Evolutionary conservation across 2,329 filamentous ascomycete genomes (phyloP), one percentile per base, ranked within the genome.

Genomic region (Tricladium varicosporioides): DNA sequence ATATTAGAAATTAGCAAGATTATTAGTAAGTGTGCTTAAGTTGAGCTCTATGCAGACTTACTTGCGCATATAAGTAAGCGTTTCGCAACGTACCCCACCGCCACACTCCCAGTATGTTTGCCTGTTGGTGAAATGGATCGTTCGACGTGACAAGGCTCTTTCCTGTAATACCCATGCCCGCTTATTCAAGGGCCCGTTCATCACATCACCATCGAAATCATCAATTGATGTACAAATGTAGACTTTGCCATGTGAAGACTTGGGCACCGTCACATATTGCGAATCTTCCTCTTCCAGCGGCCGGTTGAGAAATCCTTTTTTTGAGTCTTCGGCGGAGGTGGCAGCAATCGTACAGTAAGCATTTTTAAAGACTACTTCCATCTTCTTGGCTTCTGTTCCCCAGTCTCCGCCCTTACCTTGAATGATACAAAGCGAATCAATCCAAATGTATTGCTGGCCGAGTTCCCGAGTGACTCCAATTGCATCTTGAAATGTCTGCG

Each of bases 1-100:
- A n/a, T 71, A n/a, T 32, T 19, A 27, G 3, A 14, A 16, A n/a
- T 27, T 27, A 15, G 46, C 10, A 48, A 48, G 22, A 2, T 48
- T 48, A 22, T 16, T 15, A 5, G 13, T 48, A n/a, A 19, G 14
- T n/a, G n/a, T 5, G 5, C 22, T 18, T 47, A 47, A 47, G 19
- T 16, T 47, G 11, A 47, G 45, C 45, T 22, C 18, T 19, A 13
- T 18, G 16, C 22, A 8, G 22, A 48, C 46, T 22, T 53, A 53
- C 50, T 42, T 53, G 14, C 13, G 10, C 15, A 46, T 15, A n/a
- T 9, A n/a, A 5, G 50, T 46, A 44, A 53, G 33, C 5, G 14
- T 53, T 46, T 53, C 42, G n/a, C 50, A 53, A n/a, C 16, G 36
- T 8, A 53, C 40, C 50, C 50, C 50, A 15, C 40, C 42, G 14